Conservation (phyloP, 208 protist species). For the Leishmania amazonensis region DNA sequence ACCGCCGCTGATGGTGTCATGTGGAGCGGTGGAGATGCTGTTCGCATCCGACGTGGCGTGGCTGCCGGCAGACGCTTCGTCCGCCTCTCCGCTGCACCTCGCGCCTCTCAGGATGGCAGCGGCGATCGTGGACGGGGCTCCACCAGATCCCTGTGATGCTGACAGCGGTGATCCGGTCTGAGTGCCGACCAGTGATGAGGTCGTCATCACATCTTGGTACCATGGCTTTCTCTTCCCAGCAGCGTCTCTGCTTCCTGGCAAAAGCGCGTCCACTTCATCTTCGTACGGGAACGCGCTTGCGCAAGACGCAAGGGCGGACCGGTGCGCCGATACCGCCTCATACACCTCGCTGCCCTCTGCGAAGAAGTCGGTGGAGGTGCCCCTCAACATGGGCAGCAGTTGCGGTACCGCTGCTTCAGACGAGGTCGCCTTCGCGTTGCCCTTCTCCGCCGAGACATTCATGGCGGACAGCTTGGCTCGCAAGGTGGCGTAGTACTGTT, state of each 20-base stretch:
- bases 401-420: slow-evolving; percentile 5
- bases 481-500: slow-evolving; percentile 87
- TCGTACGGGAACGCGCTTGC: slow-evolving; percentile 51
- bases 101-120: slow-evolving; percentile 7
- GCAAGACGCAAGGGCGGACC: slow-evolving; percentile 36
- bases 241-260: background rate
- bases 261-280: slow-evolving; percentile 10
- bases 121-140: slow-evolving; percentile 4
- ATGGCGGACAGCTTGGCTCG: slow-evolving; percentile 33
- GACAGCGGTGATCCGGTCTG: background rate
- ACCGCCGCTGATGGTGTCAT: slow-evolving; percentile 15
- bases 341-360: slow-evolving; percentile 37
- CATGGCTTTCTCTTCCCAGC: background rate
- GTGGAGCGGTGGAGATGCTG: slow-evolving; percentile 11
- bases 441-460: background rate
- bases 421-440: background rate
- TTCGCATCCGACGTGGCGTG: slow-evolving; percentile 4
- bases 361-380: slow-evolving; percentile 48
- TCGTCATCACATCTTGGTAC: slow-evolving; percentile 2
- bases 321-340: slow-evolving; percentile 11
- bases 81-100: background rate
- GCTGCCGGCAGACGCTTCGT: slow-evolving; percentile 4
- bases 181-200: background rate
- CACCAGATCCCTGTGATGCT: background rate
- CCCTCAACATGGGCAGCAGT: slow-evolving; percentile 34